Conservation (phyloP, 805 yeast species). For the Metschnikowia cerradonensis region DNA sequence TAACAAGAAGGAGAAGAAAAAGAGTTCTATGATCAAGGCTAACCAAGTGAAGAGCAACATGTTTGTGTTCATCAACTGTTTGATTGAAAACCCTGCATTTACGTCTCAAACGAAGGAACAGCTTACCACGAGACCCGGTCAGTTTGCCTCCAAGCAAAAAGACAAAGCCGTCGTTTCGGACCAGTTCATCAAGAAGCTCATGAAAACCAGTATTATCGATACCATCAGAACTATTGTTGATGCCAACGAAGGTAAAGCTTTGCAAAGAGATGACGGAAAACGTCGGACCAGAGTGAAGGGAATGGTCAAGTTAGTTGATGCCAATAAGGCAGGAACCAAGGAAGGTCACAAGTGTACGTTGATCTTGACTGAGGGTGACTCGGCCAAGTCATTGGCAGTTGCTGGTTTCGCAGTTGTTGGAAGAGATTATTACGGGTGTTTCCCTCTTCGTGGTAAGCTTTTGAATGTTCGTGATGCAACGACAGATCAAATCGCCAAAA, state of each 20-base stretch:
- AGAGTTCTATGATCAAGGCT: conserved; percentile 71
- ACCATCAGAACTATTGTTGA: conserved; percentile 80
- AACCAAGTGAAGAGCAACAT: conserved; percentile 86
- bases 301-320: conserved; percentile 87
- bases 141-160: conserved; percentile 72
- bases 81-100: conserved; percentile 94
- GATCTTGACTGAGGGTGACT: conserved; percentile 94
- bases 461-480: conserved; percentile 95
- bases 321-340: conserved; percentile 91
- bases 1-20: conserved; percentile 59
- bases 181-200: conserved; percentile 64
- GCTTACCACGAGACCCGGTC: conserved; percentile 79
- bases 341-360: conserved; percentile 91
- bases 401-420: conserved; percentile 95
- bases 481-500: conserved; percentile 89
- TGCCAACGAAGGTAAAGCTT: conserved; percentile 80
- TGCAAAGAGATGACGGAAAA: conserved; percentile 85
- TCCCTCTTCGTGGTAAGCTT: conserved; percentile 92
- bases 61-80: conserved; percentile 86
- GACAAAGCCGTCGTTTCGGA: conserved; percentile 66
- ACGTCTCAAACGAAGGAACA: conserved; percentile 98
- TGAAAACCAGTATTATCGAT: conserved; percentile 66
- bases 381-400: conserved; percentile 88
- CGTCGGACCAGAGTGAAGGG: conserved; percentile 83
- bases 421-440: conserved; percentile 90